Conservation (phyloP, 2,329 filamentous ascomycete species). For the Pseudofabraea citricarpa region DNA sequence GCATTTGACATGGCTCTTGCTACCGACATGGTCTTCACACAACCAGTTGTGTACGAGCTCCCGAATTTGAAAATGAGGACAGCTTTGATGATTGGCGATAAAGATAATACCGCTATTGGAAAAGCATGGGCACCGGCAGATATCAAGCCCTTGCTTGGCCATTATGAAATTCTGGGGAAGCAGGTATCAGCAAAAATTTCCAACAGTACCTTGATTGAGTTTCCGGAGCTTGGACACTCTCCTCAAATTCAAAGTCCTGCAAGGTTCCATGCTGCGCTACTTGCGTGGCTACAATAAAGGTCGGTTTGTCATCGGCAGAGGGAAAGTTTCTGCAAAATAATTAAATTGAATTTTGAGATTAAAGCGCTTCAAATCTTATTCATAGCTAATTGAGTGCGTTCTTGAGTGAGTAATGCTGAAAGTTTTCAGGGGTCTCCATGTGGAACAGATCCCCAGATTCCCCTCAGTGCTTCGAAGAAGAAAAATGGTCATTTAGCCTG, state of each 20-base stretch:
- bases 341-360: no score
- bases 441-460: no score
- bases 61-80: slow-evolving; percentile 38
- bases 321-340: no score
- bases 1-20: slow-evolving; percentile 43
- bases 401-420: no score
- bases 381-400: no score
- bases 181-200: slow-evolving; percentile 38
- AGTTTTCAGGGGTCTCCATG: no score
- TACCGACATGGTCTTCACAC: slow-evolving; percentile 51
- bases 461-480: no score
- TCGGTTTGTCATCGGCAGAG: no score
- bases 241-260: slow-evolving; percentile 48
- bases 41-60: slow-evolving; percentile 47
- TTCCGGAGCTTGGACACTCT: slow-evolving; percentile 44
- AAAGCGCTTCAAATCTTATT: no score
- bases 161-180: slow-evolving; percentile 45
- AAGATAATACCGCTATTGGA: slow-evolving; percentile 51
- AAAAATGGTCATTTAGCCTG: no score
- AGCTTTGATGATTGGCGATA: slow-evolving; percentile 44
- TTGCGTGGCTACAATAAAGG: slow-evolving; percentile 35
- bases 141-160: slow-evolving; percentile 40
- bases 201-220: slow-evolving; percentile 39
- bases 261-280: slow-evolving; percentile 39
- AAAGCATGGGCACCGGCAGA: slow-evolving; percentile 40